Conservation (phyloP, 1,139 yeast genomes). For the Scheffersomyces stambukii region DNA sequence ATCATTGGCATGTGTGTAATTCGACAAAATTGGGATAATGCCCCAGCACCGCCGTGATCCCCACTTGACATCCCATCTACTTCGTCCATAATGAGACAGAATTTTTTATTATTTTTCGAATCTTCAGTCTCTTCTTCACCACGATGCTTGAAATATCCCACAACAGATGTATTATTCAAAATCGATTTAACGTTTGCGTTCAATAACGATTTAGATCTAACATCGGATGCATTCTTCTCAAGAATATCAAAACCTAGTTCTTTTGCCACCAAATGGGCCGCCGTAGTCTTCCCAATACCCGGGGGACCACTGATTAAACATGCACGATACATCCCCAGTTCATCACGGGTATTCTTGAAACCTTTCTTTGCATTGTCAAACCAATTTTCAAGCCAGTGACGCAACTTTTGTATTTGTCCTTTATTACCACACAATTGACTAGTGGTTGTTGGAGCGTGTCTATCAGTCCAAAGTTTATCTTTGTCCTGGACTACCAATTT, state of each 20-base stretch:
- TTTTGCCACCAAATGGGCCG: constrained; percentile 70
- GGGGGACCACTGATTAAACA: constrained; percentile 85
- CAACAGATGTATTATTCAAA: constrained; percentile 76
- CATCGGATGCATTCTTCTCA: constrained; percentile 85
- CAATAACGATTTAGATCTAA: constrained; percentile 75
- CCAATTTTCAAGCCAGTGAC: constrained; percentile 81
- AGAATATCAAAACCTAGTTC: constrained; percentile 66
- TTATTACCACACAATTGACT: constrained; percentile 90
- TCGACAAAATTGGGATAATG: constrained; percentile 81
- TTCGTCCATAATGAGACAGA: constrained; percentile 94
- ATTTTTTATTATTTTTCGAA: constrained; percentile 36
- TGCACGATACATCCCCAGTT: constrained; percentile 64
- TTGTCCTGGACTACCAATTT: too few relatives aligned
- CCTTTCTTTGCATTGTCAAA: constrained; percentile 50
- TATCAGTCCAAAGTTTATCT: constrained; percentile 85
- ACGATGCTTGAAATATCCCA: constrained; percentile 61
- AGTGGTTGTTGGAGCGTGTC: constrained; percentile 77
- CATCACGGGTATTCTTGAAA: constrained; percentile 57
- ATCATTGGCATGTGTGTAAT: constrained; percentile 87
- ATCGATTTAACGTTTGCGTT: constrained; percentile 67
- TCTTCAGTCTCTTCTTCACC: constrained; percentile 23
- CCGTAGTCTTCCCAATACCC: constrained; percentile 78
- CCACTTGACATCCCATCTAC: constrained; percentile 99
- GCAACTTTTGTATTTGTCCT: constrained; percentile 61
- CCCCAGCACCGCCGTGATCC: constrained; percentile 98